Conservation (phyloP, 257 asterid species). For the Primulina tabacum region DNA sequence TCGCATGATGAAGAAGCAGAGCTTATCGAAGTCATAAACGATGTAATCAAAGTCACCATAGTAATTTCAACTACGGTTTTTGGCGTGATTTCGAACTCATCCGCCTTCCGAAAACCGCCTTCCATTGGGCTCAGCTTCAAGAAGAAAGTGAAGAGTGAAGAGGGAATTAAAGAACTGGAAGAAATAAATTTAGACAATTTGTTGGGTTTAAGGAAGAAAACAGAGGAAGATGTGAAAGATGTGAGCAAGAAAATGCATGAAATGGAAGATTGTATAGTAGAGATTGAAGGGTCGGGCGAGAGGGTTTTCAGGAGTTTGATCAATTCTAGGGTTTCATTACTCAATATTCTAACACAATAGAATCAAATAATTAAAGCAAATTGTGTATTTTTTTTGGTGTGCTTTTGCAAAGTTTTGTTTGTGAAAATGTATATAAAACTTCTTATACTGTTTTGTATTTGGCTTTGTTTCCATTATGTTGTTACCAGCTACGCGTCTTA, state of each 20-base stretch:
- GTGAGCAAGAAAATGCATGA: conserved; percentile 54
- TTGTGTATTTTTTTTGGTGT: no score
- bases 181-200: conserved; percentile 34
- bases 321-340: conserved; percentile 73
- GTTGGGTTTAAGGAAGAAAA: conserved; percentile 40
- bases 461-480: background rate
- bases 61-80: conserved; percentile 45
- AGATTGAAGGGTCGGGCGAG: conserved; percentile 60
- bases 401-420: background rate
- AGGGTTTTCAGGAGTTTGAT: conserved; percentile 74
- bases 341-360: conserved; percentile 67
- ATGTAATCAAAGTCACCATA: conserved; percentile 56
- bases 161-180: conserved; percentile 47
- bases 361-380: background rate
- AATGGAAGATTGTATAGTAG: conserved; percentile 56
- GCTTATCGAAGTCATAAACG: conserved; percentile 40
- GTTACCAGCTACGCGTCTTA: no score
- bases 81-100: conserved; percentile 44
- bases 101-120: conserved; percentile 43
- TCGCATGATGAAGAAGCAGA: conserved; percentile 44
- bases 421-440: background rate
- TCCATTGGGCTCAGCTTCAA: conserved; percentile 39
- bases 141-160: conserved; percentile 46
- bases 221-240: conserved; percentile 48
- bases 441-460: background rate